Evolutionary conservation across 768 basidiomycete genomes (phyloP), one percentile per base, ranked within the genome.

Genomic region (Russula foetens): DNA sequence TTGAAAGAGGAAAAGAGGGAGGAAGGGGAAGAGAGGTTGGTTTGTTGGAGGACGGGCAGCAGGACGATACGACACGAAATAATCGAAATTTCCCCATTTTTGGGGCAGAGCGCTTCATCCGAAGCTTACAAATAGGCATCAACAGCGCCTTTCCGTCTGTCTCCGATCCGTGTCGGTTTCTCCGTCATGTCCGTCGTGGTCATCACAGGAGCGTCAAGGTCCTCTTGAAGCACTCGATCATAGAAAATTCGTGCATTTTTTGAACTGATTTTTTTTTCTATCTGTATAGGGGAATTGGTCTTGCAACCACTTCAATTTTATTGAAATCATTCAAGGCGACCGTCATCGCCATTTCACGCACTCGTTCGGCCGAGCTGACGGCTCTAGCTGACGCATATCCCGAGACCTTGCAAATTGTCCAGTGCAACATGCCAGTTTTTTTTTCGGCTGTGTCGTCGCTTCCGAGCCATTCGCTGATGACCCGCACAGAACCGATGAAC

Each of bases 201-300:
- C 56, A 78, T 96, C 65, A 90, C 93, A 59, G 94, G 95, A 56
- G 93, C 90, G 21, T 94, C 90, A 56, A 90, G 79, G 88, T 89
- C 26, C 44, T 52, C 11, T 64, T 60, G n/a, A 38, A 35, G 21
- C 63, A 53, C 35, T 33, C 39, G 43, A 33, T 31, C 31, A 33
- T 21, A 7, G 48, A 6, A n/a, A 3, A 41, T 51, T 45, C 15
- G 24, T 53, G 35, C 31, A 33, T 33, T 35, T 35, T 35, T 35
- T 35, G 2, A 4, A 7, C 43, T 48, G 6, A 59, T 53, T 41
- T 35, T n/a, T 77, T 53, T 41, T 35, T n/a, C 77, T 60, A 46
- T 64, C 53, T 52, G 57, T 23, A 54, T 57, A 77, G 79, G 67
- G 85, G 85, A 4, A 85, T 97, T 62, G 94, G 95, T 1, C 82